These are phyloP conservation scores for Taiozyma sp. DNA, from an alignment of 1,139 yeast species.

Conservation along the genomic window DNA sequence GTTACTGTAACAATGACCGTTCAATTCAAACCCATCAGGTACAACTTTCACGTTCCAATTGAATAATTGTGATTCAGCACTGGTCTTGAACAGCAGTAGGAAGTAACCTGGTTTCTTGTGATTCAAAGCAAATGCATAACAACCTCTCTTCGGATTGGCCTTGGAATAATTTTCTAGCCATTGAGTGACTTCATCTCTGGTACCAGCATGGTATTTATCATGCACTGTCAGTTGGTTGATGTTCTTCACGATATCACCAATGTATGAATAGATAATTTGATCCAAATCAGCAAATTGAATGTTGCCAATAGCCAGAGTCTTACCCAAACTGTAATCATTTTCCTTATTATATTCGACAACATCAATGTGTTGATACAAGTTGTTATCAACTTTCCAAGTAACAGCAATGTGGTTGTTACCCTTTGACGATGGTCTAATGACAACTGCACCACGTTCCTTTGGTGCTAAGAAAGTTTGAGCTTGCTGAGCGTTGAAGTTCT, in stretches of 20 bases:
- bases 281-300: conserved; percentile 80
- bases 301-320: conserved; percentile 60
- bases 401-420: conserved; percentile 86
- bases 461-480: conserved; percentile 94
- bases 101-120: conserved; percentile 93
- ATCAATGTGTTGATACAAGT: conserved; percentile 86
- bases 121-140: conserved; percentile 88
- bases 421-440: conserved; percentile 89
- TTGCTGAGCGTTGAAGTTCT: conserved; percentile 74
- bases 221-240: conserved; percentile 80
- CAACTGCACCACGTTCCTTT: conserved; percentile 84
- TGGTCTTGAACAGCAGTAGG: conserved; percentile 74
- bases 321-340: conserved; percentile 57
- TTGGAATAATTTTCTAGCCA: conserved; percentile 87
- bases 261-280: conserved; percentile 84
- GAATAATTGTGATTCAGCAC: conserved; percentile 62
- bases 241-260: conserved; percentile 78
- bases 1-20: conserved; percentile 78
- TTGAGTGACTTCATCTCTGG: conserved; percentile 72
- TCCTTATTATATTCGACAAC: conserved; percentile 69
- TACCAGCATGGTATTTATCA: conserved; percentile 86
- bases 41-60: conserved; percentile 90
- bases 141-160: conserved; percentile 87
- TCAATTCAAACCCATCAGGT: conserved; percentile 78
- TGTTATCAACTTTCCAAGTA: conserved; percentile 94